Base-by-base conservation (phyloP, 441 rosid species). In the Pelargonium citronellum region DNA sequence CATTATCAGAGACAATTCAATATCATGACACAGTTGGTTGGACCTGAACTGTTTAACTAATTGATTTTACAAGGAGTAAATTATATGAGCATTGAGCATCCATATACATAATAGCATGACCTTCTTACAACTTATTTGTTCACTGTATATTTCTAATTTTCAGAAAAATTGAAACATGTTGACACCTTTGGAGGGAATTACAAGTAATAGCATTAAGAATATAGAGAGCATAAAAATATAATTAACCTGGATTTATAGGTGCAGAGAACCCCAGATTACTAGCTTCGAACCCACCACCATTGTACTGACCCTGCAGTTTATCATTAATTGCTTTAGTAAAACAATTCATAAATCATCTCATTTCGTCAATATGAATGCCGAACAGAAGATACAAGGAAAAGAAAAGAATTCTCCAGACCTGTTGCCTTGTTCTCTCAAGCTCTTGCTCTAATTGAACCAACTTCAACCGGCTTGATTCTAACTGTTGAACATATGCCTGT, bases 401-500 rank as follows among this genome's bases (percentile, higher is more conserved):
- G 44, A 67, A 10, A n/a, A 47, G 19, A 46, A 41, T 67, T 68
- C 64, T 71, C n/a, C 67, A 17, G 70, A 87, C 99, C 89, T 92
- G 97, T 73, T 90, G 96, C 77, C 91, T 88, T 47, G 89, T 84
- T 74, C 82, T 86, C 30, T 84, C 88, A 71, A 94, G 91, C 78
- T 94, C 96, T 79, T 90, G 93, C 80, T 94, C 99, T 82, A 91
- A 58, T 73, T 90, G 96, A 76, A 87, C 75, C 66, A 94, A 79
- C 83, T 88, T 94, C 74, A 91, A 70, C 44, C 96, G 84, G 79
- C 99, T 94, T 67, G 86, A 80, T 86, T 94, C 99, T 76, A 94
- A 80, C 71, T 90, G 95, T 77, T 88, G 96, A 78, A 94, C 97
- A 84, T 94, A 94, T 53, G 99, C 99, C 97, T 94, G 73, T 19